Evolutionary conservation across 2,329 filamentous ascomycete genomes (phyloP).

Genomic region (Fusarium longipes): DNA sequence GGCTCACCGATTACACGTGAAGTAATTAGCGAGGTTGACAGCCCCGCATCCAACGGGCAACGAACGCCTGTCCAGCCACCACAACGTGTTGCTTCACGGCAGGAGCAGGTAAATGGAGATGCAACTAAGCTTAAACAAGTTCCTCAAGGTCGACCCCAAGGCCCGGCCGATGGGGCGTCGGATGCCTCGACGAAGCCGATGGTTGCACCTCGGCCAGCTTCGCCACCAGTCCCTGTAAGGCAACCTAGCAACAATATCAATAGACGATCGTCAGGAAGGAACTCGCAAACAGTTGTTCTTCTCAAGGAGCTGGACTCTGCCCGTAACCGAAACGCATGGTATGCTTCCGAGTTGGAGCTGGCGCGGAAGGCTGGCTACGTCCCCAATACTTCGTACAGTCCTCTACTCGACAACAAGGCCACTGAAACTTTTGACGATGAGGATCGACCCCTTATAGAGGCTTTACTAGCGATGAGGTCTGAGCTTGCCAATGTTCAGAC

Average conservation of each 20-base stretch:
- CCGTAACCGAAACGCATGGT: slow-evolving; percentile 94
- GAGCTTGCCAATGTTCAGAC: slow-evolving; percentile 91
- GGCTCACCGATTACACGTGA: slow-evolving; percentile 58
- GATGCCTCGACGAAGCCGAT: slow-evolving; percentile 61
- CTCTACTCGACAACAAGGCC: slow-evolving; percentile 79
- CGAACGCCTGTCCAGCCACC: slow-evolving; percentile 70
- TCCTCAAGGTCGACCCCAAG: slow-evolving; percentile 63
- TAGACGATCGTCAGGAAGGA: slow-evolving; percentile 69
- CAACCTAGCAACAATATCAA: slow-evolving; percentile 68
- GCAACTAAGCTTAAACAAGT: slow-evolving; percentile 50
- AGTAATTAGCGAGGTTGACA: slow-evolving; percentile 59
- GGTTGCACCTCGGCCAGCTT: slow-evolving; percentile 59
- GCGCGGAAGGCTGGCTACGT: slow-evolving; percentile 91
- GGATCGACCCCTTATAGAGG: slow-evolving; percentile 91
- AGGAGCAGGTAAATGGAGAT: slow-evolving; percentile 49
- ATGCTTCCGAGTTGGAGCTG: slow-evolving; percentile 91
- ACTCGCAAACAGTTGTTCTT: slow-evolving; percentile 77
- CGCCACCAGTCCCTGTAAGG: slow-evolving; percentile 68
- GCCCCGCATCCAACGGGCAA: slow-evolving; percentile 67
- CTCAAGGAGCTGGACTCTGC: slow-evolving; percentile 87
- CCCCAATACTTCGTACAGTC: slow-evolving; percentile 75
- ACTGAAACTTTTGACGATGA: slow-evolving; percentile 89
- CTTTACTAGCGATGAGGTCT: slow-evolving; percentile 87
- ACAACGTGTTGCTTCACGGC: slow-evolving; percentile 51
- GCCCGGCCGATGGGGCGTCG: slow-evolving; percentile 75